Base-by-base conservation (phyloP, 805 yeast species). In the Hanseniaspora thailandica region DNA sequence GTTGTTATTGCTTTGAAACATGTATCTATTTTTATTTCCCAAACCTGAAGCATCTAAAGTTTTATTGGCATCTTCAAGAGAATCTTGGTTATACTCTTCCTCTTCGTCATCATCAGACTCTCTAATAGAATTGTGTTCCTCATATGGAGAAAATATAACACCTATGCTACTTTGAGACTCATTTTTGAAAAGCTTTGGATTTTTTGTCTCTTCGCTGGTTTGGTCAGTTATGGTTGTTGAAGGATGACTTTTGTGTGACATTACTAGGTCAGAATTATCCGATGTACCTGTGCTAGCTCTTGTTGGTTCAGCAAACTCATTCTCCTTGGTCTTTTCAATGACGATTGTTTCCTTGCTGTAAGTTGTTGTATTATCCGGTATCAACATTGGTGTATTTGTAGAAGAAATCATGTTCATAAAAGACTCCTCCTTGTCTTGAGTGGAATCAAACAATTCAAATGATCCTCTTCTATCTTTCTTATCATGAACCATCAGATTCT, bases 171-270 rank as follows among this genome's bases (percentile, higher is more conserved):
- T 43, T 20, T 12, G 22, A 4, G 46, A 43, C 17, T 43, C 20
- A 10, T 17, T 30, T 9, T 17, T 43, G 4, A 10, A 20, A 15
- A n/a, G 17, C 20, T 43, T 43, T 7, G 25, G 12, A 13, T 43
- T 20, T n/a, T 43, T 30, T 20, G 31, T 17, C 10, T 43, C 31
- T 13, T 28, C 25, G 23, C 35, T 19, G 28, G 23, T 9, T 7
- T 17, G 25, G 10, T 43, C 46, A 2, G 35, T 43, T n/a, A 31
- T 10, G 17, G 47, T 44, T 19, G 54, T 43, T 19, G 54, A 50
- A 5, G 54, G 54, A 6, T 50, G 54, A 25, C 54, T 50, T 20
- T 50, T 38, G n/a, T 50, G 54, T 4, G 54, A 50, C 47, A 50
- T 43, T 15, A 50, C 26, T 30, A 50, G 4, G 15, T 50, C 47